Evolutionary conservation across 495 filamentous ascomycete genomes (phyloP).

Genomic region (Oidiodendron maius): DNA sequence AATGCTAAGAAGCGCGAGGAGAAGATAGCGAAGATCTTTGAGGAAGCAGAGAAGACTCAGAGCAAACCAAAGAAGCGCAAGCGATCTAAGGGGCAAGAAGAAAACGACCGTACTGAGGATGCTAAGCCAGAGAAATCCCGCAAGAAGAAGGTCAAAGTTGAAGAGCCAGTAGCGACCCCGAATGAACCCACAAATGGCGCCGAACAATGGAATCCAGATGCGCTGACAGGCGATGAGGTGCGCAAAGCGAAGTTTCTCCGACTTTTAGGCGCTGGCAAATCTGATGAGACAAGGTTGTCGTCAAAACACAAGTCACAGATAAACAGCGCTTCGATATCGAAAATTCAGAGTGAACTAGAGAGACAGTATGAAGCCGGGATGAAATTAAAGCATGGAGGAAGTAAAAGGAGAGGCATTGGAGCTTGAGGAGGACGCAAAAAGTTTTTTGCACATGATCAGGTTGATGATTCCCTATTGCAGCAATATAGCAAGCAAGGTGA

Average conservation of each 20-base stretch:
- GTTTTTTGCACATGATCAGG: too few relatives aligned
- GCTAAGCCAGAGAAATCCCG: background rate
- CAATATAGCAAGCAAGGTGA: too few relatives aligned
- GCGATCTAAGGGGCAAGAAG: constrained; percentile 10
- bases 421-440: too few relatives aligned
- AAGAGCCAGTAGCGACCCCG: background rate
- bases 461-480: too few relatives aligned
- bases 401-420: constrained; percentile 48
- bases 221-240: constrained; percentile 39
- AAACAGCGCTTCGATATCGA: constrained; percentile 18
- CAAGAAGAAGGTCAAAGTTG: background rate
- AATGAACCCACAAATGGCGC: constrained; percentile 1
- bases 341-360: constrained; percentile 49
- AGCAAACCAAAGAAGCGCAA: constrained; percentile 6
- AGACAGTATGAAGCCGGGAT: constrained; percentile 53
- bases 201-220: constrained; percentile 45
- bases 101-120: background rate
- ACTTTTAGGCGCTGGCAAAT: constrained; percentile 46
- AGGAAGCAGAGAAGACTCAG: background rate
- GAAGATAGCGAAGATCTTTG: background rate
- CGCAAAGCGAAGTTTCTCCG: constrained; percentile 52
- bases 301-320: constrained; percentile 1
- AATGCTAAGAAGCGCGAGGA: background rate
- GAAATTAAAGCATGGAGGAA: constrained; percentile 45
- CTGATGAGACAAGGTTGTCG: constrained; percentile 1